A percentile compares a stretch with the other conserved stretches of the same genome.
Evolutionary conservation across 495 filamentous ascomycete genomes (phyloP).

Genomic region (Mytilinidion resinicola): DNA sequence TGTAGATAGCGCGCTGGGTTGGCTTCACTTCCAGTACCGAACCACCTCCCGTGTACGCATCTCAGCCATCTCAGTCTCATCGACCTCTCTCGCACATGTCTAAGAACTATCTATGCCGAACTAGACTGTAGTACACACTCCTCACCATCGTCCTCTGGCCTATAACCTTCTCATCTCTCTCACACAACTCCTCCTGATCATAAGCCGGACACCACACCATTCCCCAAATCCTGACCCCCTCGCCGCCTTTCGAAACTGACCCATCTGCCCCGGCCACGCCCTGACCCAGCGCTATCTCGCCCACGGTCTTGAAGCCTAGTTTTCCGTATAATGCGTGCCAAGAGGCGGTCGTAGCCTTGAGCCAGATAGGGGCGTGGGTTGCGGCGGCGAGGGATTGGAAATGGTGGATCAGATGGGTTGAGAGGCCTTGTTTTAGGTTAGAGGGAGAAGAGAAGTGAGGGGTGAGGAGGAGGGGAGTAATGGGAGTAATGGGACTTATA

Average conservation of each 20-base stretch:
- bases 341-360: background rate
- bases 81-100: no score
- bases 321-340: background rate
- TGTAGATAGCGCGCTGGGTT: no score
- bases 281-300: background rate
- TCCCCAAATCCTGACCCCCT: background rate
- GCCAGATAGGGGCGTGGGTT: background rate
- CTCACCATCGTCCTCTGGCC: no score
- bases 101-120: no score
- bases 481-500: background rate
- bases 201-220: background rate
- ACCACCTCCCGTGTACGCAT: no score
- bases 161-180: no score
- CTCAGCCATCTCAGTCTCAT: no score
- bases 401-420: background rate
- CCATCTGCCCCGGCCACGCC: background rate
- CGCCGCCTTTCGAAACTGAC: background rate
- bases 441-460: background rate
- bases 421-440: background rate
- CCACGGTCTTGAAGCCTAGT: background rate
- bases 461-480: background rate
- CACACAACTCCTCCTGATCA: no score
- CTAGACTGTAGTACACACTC: no score
- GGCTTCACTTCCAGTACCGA: no score
- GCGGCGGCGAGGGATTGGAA: background rate